Base-by-base conservation (phyloP, 495 filamentous ascomycete genomes). In the Tetracladium setigerum region DNA sequence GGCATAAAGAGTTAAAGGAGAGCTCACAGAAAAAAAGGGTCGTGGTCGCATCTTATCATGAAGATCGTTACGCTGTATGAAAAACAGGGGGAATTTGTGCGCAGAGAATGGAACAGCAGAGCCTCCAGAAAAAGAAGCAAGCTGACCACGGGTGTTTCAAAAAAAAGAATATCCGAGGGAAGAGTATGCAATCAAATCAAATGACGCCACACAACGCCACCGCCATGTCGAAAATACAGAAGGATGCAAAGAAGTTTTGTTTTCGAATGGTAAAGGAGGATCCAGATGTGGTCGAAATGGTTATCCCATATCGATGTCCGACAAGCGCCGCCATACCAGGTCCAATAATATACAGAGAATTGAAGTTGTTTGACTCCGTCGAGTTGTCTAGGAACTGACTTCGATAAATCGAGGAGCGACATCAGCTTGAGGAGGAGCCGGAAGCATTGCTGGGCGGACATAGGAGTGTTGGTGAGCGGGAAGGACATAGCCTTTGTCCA, bases 401-500 rank as follows among this genome's bases (percentile, higher is more conserved):
- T 27, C 22, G 22, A 27, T 27, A 7, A 27, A 27, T 27, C 22
- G 35, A 11, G 52, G 40, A 1, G 43, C 48, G 22, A 49, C 46
- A 30, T 55, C 48, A 17, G 55, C 55, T 15, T 46, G 30, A 1
- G 48, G 45, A 12, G 55, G 55, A 8, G 22, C 22, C 7, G 22
- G 22, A 27, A 27, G 22, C 19, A 57, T 38, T 15, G 58, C 55
- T 19, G 37, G 49, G 5, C 51, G 48, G 32, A 52, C 27, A 14
- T 24, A 15, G 15, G 39, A 22, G 18, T 19, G 16, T 37, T 47
- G 32, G 30, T 45, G 35, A 1, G 53, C 19, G 1, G 67, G 60
- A 11, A 77, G 61, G 11, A 45, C 53, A 38, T 69, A 72, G 7
- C 73, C 86, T 41, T 71, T 73, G 39, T 62, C 61, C 50, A 95